Percentiles rank a stretch among this genome's conserved stretches.
phyloP scores from a whole-genome alignment of 192 early-diverging fungal species.

The Entomortierella chlamydospora region DNA sequence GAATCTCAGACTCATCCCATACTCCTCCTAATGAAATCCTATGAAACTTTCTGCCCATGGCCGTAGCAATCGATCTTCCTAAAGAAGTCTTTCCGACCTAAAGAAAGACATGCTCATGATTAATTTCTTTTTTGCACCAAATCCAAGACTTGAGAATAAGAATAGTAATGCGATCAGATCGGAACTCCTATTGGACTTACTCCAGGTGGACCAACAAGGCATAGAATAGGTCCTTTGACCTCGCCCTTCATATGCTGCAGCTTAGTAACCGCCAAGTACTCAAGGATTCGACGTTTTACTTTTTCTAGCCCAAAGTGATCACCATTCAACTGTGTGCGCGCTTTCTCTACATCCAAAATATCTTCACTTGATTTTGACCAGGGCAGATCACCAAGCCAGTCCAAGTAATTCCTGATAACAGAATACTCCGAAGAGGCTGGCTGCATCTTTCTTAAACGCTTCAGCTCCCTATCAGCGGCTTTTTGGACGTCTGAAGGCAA shows the following conservation, averaged over 20 bases:
- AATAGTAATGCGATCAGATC: not conserved
- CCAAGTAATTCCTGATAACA: conserved; percentile 81
- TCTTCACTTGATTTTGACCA: conserved; percentile 74
- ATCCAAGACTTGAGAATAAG: not conserved
- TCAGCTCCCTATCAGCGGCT: conserved; percentile 73
- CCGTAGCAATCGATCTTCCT: conserved; percentile 82
- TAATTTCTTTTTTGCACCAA: too few species aligned
- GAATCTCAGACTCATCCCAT: conserved; percentile 89
- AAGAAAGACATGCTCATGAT: not conserved
- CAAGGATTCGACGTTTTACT: conserved; percentile 85
- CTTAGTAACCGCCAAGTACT: conserved; percentile 87
- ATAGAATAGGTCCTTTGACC: conserved; percentile 83
- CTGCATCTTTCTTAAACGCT: conserved; percentile 76
- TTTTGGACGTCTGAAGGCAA: conserved; percentile 69
- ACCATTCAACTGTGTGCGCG: conserved; percentile 74
- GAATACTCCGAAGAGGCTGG: conserved; percentile 82
- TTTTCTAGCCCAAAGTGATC: conserved; percentile 88
- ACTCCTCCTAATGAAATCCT: conserved; percentile 87
- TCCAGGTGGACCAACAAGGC: conserved; percentile 71
- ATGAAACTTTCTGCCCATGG: conserved; percentile 83
- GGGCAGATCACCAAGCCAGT: conserved; percentile 83
- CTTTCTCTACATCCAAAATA: conserved; percentile 73
- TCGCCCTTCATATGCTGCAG: conserved; percentile 70
- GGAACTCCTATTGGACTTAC: conserved; percentile 49
- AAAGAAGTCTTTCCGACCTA: conserved; percentile 87